Evolutionary conservation across 306 rosid species (phyloP).

Genomic region (Malus sieversii): DNA sequence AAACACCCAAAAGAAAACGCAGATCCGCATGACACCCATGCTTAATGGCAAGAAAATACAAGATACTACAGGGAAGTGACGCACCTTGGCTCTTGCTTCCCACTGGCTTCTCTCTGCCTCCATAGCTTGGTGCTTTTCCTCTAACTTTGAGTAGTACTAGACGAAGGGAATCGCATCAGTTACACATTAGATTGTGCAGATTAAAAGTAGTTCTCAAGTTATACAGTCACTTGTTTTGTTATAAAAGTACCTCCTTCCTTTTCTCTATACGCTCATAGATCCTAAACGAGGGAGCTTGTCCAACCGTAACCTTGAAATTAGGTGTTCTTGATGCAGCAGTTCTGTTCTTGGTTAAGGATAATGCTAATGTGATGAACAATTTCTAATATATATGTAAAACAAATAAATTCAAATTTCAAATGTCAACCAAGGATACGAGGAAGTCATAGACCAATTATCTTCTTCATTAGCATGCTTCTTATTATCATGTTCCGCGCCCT

Average conservation of each 20-base stretch:
- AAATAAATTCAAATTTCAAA: neutral
- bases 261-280: conserved; percentile 62
- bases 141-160: conserved; percentile 75
- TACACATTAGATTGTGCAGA: neutral
- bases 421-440: conserved; percentile 80
- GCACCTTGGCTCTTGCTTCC: conserved; percentile 82
- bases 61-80: neutral
- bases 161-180: conserved; percentile 22
- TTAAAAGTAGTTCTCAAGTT: neutral
- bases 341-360: conserved; percentile 49
- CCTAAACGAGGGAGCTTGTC: conserved; percentile 75
- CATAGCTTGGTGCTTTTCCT: conserved; percentile 84
- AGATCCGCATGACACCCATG: neutral
- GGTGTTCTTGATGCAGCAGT: conserved; percentile 62
- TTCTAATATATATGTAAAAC: neutral
- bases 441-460: conserved; percentile 67
- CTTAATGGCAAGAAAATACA: neutral
- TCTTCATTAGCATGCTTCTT: conserved; percentile 76
- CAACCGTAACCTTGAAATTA: conserved; percentile 74
- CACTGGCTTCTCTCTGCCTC: conserved; percentile 73
- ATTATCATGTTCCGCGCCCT: conserved; percentile 33
- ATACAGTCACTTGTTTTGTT: conserved; percentile 8
- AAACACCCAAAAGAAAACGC: conserved; percentile 1
- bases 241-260: conserved; percentile 75
- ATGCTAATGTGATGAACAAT: neutral